Percentiles rank a stretch among this genome's conserved stretches.
Evolutionary conservation across 768 basidiomycete species (phyloP).

Genomic region (Mycena sanguinolenta): DNA sequence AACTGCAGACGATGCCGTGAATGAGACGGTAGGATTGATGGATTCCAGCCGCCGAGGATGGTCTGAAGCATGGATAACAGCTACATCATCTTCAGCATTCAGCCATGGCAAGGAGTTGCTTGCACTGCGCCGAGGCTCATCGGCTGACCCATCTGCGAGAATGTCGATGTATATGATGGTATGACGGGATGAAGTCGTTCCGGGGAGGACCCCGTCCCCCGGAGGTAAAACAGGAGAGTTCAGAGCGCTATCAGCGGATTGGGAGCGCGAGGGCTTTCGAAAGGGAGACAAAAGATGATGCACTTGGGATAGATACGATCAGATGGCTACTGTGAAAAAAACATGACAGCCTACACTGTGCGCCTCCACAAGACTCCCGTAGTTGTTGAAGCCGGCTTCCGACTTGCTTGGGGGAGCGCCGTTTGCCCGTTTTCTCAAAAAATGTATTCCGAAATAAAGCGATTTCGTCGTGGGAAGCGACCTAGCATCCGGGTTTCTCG

Average conservation of each 20-base stretch:
- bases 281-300: constrained; percentile 56
- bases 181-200: constrained; percentile 37
- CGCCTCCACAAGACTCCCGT: constrained; percentile 78
- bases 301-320: too few species aligned
- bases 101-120: constrained; percentile 28
- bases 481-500: constrained; percentile 79
- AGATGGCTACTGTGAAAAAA: not conserved
- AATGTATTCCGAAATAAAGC: constrained; percentile 85
- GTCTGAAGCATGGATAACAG: constrained; percentile 51
- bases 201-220: constrained; percentile 32
- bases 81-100: constrained; percentile 36
- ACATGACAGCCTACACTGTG: constrained; percentile 64
- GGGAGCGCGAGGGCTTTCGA: constrained; percentile 38
- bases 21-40: constrained; percentile 80
- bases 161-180: constrained; percentile 64
- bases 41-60: constrained; percentile 65
- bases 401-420: constrained; percentile 82
- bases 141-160: constrained; percentile 46
- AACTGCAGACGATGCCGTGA: constrained; percentile 63
- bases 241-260: constrained; percentile 12
- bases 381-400: constrained; percentile 86
- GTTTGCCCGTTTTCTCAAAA: constrained; percentile 74
- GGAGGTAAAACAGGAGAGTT: constrained; percentile 25
- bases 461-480: constrained; percentile 83
- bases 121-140: constrained; percentile 20